Conservation (phyloP, 192 early-diverging fungal genomes). For the Backusella parvicylindrica region DNA sequence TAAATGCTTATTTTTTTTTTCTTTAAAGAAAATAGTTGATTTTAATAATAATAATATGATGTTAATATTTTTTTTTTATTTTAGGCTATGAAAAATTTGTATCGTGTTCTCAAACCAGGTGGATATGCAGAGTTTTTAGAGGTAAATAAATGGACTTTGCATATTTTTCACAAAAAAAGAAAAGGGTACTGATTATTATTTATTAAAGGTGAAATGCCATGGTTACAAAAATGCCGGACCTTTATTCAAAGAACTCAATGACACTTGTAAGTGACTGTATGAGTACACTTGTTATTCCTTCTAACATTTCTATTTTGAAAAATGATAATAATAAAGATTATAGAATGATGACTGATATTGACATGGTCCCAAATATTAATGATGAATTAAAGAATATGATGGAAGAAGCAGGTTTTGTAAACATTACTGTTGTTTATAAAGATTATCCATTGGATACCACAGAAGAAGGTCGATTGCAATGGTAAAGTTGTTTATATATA, state of each 20-base stretch:
- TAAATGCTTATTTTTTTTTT: not conserved
- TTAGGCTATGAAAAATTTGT: constrained; percentile 19
- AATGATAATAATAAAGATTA: not conserved
- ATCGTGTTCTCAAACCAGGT: constrained; percentile 25
- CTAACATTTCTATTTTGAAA: not conserved
- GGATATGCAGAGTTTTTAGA: constrained; percentile 29
- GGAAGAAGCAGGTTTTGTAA: not conserved
- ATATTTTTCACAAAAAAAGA: too few species aligned
- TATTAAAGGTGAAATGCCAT: not conserved
- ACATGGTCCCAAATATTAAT: not conserved
- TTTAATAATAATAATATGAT: not conserved
- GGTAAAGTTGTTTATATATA: not conserved
- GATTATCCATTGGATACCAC: not conserved
- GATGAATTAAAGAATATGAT: not conserved
- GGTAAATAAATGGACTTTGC: not conserved
- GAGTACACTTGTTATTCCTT: not conserved
- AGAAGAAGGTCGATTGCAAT: not conserved
- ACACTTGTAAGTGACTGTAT: not conserved
- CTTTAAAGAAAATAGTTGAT: not conserved
- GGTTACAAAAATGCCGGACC: not conserved
- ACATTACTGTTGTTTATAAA: not conserved
- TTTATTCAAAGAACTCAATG: not conserved
- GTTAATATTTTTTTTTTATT: not conserved
- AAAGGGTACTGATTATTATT: not conserved
- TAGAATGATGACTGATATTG: not conserved